These are phyloP conservation scores for Coniochaeta sp. DNA, from an alignment of 2,329 filamentous ascomycete genomes.

Conservation along the genomic window DNA sequence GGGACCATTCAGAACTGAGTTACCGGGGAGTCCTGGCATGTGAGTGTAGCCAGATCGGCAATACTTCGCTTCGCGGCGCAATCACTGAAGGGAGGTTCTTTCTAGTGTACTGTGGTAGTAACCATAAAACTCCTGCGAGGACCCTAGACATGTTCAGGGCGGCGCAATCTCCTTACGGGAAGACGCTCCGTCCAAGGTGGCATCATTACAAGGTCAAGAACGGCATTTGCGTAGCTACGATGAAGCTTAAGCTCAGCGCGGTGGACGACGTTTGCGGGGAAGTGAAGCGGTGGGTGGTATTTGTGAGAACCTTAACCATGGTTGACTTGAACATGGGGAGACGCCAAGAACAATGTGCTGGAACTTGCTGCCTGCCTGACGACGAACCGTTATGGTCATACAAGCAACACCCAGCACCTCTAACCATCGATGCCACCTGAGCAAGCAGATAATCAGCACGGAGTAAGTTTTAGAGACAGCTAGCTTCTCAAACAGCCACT, in stretches of 20 bases:
- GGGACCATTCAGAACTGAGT: not conserved
- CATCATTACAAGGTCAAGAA: not conserved
- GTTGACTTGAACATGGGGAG: not conserved
- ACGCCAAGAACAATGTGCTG: not conserved
- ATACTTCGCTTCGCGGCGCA: conserved; percentile 8
- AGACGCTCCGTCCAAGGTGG: conserved; percentile 2
- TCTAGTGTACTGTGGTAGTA: too few relatives aligned
- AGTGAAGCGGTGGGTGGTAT: not conserved
- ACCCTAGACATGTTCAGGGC: not conserved
- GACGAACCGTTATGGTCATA: not conserved
- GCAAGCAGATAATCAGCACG: not conserved
- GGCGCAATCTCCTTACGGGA: conserved; percentile 2
- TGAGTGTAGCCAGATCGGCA: conserved; percentile 5
- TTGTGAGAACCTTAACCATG: not conserved
- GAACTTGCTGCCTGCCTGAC: not conserved
- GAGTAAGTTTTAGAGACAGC: not conserved
- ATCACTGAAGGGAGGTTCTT: not conserved
- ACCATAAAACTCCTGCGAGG: not conserved
- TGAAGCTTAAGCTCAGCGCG: not conserved
- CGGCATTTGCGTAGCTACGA: not conserved
- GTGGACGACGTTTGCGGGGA: not conserved
- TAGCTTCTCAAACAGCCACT: not conserved
- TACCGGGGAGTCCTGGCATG: not conserved
- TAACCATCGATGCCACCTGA: not conserved
- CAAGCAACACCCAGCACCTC: not conserved